Evolutionary conservation across 805 yeast genomes (phyloP).

Genomic region (Candida jianshihensis): DNA sequence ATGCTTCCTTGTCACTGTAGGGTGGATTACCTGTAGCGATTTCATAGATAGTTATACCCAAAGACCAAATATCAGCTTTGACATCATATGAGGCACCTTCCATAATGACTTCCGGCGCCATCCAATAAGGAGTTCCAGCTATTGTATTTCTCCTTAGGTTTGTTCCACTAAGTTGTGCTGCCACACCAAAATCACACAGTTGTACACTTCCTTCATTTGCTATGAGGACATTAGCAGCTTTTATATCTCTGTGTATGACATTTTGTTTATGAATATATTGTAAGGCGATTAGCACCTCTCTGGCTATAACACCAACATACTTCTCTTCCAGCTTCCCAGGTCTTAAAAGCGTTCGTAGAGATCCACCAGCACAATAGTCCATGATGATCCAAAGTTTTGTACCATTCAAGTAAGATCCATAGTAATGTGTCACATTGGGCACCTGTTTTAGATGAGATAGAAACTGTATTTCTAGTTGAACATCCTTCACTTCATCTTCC

Average conservation of each 20-base stretch:
- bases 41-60: conserved; percentile 91
- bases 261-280: conserved; percentile 80
- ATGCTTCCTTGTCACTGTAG: conserved; percentile 88
- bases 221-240: conserved; percentile 91
- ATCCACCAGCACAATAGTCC: conserved; percentile 98
- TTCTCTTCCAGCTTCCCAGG: conserved; percentile 87
- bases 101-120: conserved; percentile 97
- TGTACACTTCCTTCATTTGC: conserved; percentile 85
- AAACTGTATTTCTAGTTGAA: conserved; percentile 87
- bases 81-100: conserved; percentile 85
- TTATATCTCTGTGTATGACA: conserved; percentile 92
- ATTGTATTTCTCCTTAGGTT: conserved; percentile 82
- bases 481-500: conserved; percentile 91
- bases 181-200: conserved; percentile 97
- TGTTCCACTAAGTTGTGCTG: conserved; percentile 79
- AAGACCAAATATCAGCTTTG: conserved; percentile 95
- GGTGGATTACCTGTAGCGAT: conserved; percentile 98
- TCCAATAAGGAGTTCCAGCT: conserved; percentile 97
- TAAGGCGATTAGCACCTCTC: conserved; percentile 77
- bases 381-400: conserved; percentile 95
- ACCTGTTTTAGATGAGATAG: conserved; percentile 73
- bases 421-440: conserved; percentile 90
- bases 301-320: conserved; percentile 72
- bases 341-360: conserved; percentile 60
- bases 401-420: conserved; percentile 80